A percentile compares a stretch with the other conserved stretches of the same genome.
Conservation (phyloP, 2,329 filamentous ascomycete species). For the Ascosphaera aggregata region DNA sequence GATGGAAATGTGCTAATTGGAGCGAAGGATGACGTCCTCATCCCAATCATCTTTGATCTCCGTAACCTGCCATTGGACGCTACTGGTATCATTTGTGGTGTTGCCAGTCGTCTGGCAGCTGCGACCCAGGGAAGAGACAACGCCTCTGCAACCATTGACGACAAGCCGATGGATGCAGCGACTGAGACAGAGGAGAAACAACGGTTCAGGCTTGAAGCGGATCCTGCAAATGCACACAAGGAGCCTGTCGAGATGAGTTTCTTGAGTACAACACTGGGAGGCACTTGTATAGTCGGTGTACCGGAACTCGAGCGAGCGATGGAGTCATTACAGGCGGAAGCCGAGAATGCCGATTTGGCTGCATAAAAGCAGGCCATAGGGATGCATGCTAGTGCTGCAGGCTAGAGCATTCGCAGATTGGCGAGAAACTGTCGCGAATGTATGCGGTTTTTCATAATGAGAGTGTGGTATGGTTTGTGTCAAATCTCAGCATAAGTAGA, state of each 20-base stretch:
- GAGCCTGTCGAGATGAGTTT: conserved; percentile 59
- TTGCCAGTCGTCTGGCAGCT: conserved; percentile 60
- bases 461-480: too few relatives aligned
- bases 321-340: conserved; percentile 32
- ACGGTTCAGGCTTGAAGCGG: conserved; percentile 8
- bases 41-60: conserved; percentile 77
- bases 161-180: not conserved
- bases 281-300: conserved; percentile 65
- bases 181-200: not conserved
- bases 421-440: too few relatives aligned
- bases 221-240: conserved; percentile 13
- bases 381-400: too few relatives aligned
- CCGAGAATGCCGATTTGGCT: not conserved
- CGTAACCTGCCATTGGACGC: conserved; percentile 61
- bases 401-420: too few relatives aligned
- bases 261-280: conserved; percentile 66
- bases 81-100: conserved; percentile 85
- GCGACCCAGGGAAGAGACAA: conserved; percentile 33
- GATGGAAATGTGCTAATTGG: conserved; percentile 52
- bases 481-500: too few relatives aligned
- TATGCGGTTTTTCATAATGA: too few relatives aligned
- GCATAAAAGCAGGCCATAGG: not conserved
- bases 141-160: not conserved
- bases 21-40: conserved; percentile 40
- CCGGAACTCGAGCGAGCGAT: conserved; percentile 53